Evolutionary conservation across 73 alveolate species (phyloP), one percentile per base, ranked within the genome.

Genomic region (Paramecium caudatum): DNA sequence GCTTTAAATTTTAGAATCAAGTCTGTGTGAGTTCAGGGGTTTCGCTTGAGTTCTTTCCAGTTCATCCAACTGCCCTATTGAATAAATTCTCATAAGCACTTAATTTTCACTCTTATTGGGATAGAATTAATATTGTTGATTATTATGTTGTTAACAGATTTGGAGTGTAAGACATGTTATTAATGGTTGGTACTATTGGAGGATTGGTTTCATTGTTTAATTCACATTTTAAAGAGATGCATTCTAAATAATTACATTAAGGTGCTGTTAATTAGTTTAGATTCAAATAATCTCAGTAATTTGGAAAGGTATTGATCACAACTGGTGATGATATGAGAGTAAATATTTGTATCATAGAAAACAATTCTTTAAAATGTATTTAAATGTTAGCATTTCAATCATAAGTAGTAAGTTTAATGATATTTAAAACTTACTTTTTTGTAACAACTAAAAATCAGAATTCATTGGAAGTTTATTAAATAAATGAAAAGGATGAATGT

Each of bases 71-170:
- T 3, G 3, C 4, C 23, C 4, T 10, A 0, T 12, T 55, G 80
- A 16, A 37, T 7, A 9, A 55, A 23, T 55, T 55, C n/a, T 10
- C 2, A 27, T 27, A 55, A 55, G 43, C 80, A 2, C 17, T 55
- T 1, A 55, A 55, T 55, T 55, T 55, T 55, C 45, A 55, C 30
- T 55, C 80, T 7, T 55, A 55, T 21, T 55, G 80, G 80, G 80
- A 55, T 55, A 55, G 30, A 55, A 55, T 55, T 55, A 21, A 55
- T 16, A 43, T 55, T 2, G 23, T 55, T 12, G 80, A 55, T 16
- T 55, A 55, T 55, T 21, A 43, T 49, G 80, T 55, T 23, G 30
- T 55, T 12, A 55, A 55, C 30, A 55, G 30, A 55, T 55, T 55
- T 55, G 41, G 41, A 1, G 80, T 55, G 23, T 55, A 55, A 55